Percentiles rank a stretch among this genome's conserved stretches.
Conservation (phyloP, 2,329 filamentous ascomycete species). For the Colletotrichum godetiae region DNA sequence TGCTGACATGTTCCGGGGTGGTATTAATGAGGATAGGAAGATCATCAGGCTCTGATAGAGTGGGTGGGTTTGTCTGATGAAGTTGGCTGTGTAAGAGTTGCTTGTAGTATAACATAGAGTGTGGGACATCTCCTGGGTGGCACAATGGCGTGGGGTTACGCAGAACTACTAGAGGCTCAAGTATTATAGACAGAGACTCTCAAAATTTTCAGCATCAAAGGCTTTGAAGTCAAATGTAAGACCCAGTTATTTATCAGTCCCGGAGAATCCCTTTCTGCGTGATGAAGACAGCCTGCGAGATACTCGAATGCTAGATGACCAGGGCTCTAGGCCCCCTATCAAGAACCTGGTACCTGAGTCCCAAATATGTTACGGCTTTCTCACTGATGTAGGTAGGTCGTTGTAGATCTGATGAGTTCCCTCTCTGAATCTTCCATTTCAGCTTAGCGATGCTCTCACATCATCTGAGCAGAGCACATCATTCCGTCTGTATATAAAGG, state of each 20-base stretch:
- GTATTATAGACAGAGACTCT: neutral
- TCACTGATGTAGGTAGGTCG: too few species aligned
- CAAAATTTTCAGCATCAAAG: neutral
- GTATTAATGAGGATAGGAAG: conserved; percentile 66
- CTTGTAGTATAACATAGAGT: neutral
- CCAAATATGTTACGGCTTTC: too few species aligned
- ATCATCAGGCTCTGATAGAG: conserved; percentile 57
- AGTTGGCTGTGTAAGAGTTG: neutral
- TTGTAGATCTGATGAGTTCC: too few species aligned
- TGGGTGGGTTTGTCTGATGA: neutral
- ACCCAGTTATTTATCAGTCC: neutral
- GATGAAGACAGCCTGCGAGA: neutral
- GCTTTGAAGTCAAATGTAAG: too few species aligned
- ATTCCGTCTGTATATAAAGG: too few species aligned
- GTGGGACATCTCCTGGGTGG: neutral
- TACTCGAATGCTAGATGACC: neutral
- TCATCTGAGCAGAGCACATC: too few species aligned
- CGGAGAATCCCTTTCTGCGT: too few species aligned
- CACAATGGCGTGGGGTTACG: neutral
- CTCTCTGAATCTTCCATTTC: too few species aligned
- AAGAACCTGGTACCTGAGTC: too few species aligned
- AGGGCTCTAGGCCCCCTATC: neutral
- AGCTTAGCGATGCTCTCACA: too few species aligned
- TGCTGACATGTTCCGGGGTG: conserved; percentile 77
- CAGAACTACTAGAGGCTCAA: neutral